Evolutionary conservation across 768 basidiomycete genomes (phyloP), one percentile per base, ranked within the genome.

Genomic region (Basidioascus undulatus): DNA sequence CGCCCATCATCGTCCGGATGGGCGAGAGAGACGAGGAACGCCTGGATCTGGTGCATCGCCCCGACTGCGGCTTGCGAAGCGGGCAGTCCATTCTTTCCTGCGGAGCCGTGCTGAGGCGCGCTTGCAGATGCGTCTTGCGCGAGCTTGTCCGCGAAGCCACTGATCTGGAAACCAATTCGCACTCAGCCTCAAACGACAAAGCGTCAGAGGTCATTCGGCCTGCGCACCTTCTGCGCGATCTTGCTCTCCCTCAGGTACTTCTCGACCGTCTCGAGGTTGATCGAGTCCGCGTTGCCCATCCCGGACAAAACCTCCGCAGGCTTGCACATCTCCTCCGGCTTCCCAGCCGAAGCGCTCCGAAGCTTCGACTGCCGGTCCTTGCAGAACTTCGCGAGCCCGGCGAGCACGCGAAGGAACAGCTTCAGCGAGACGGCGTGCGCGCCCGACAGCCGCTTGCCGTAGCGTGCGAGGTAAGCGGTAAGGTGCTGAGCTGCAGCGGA

Each of bases 241-340:
- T 86, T 89, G 56, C 83, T 87, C 45, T 62, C 68, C 54, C 68
- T 74, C 41, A 94, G 59, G 59, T 92, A 94, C 9, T 59, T 57
- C 48, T 76, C 77, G 18, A 92, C 67, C 55, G n/a, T n/a, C 40
- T 87, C 60, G 27, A 89, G 56, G 54, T 92, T 89, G 48, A 87
- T 68, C 8, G 74, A 76, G 39, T 69, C n/a, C n/a, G n/a, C 35
- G 51, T 47, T 21, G 35, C 44, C 42, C 46, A 47, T 4, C 11
- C 15, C 3, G 44, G 45, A 13, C 30, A 42, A 8, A 43, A 45
- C 33, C 39, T 42, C 15, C 18, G 36, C 44, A 41, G 24, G 4
- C 39, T 44, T 34, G 15, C 21, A 3, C 25, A 4, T 26, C 11
- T 8, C 16, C 20, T 32, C 35, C 31, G 16, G 19, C 23, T 23